A percentile compares a stretch with the other conserved stretches of the same genome.
These are phyloP conservation scores for Phytophthora hybrid DNA, from an alignment of 352 stramenopile genomes.

Conservation along the genomic window DNA sequence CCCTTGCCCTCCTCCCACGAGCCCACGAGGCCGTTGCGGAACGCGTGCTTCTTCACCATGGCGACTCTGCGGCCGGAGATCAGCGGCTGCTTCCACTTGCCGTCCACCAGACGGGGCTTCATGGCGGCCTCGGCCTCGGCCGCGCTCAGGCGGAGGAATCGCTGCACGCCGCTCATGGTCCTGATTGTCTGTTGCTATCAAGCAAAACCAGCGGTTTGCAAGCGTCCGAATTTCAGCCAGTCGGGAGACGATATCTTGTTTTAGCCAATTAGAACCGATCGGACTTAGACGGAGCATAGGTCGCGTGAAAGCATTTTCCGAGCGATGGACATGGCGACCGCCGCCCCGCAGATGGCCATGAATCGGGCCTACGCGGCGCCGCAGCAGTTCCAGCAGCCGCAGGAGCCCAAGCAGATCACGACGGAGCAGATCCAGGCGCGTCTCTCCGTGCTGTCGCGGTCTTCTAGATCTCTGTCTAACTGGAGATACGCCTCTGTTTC, in stretches of 20 bases:
- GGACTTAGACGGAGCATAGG: slow-evolving; percentile 29
- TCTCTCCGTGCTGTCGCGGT: neutral
- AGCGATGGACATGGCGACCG: slow-evolving; percentile 36
- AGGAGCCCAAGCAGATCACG: slow-evolving; percentile 72
- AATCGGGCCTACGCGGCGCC: slow-evolving; percentile 32
- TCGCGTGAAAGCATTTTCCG: neutral
- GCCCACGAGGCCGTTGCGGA: slow-evolving; percentile 73
- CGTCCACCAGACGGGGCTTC: slow-evolving; percentile 80
- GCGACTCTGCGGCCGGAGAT: slow-evolving; percentile 84
- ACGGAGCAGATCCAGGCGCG: slow-evolving; percentile 87
- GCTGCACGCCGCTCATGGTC: slow-evolving; percentile 55
- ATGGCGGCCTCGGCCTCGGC: slow-evolving; percentile 80
- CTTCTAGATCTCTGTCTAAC: neutral
- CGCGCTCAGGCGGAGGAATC: slow-evolving; percentile 80
- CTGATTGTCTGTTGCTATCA: slow-evolving; percentile 22
- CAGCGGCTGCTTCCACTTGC: slow-evolving; percentile 88
- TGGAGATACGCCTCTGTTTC: neutral
- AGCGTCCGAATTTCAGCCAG: slow-evolving; percentile 41
- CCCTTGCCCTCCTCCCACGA: slow-evolving; percentile 83
- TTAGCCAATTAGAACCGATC: slow-evolving; percentile 11
- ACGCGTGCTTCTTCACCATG: slow-evolving; percentile 85
- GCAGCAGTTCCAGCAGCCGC: slow-evolving; percentile 37
- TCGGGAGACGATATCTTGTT: slow-evolving; percentile 18
- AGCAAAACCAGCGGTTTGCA: slow-evolving; percentile 30
- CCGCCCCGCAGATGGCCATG: slow-evolving; percentile 46